phyloP scores from a whole-genome alignment of 106 monocot genomes.

The Chionographis japonica region DNA sequence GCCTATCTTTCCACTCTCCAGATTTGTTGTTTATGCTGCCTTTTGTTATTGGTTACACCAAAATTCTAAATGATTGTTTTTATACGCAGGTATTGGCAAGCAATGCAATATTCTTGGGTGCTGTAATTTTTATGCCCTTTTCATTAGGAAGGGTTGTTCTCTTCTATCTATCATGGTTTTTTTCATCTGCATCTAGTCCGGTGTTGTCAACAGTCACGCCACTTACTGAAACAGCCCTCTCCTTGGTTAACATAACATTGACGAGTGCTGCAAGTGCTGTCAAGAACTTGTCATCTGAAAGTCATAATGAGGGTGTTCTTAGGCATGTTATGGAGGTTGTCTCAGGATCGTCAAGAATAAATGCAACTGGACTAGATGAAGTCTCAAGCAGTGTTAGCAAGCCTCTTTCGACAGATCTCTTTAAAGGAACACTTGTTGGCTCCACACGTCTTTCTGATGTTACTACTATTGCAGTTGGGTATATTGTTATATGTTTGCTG shows the following conservation, averaged over 20 bases:
- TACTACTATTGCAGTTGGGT: conserved; percentile 87
- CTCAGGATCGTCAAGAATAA: conserved; percentile 48
- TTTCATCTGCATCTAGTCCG: conserved; percentile 68
- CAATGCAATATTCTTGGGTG: conserved; percentile 95
- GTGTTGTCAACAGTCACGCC: conserved; percentile 61
- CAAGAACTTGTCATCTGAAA: conserved; percentile 71
- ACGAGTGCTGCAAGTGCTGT: conserved; percentile 65
- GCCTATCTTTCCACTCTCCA: too few relatives aligned
- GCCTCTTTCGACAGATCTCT: conserved; percentile 19
- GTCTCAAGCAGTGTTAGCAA: conserved; percentile 22
- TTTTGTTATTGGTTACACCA: not conserved
- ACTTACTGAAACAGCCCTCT: conserved; percentile 60
- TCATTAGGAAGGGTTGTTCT: conserved; percentile 84
- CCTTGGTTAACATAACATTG: conserved; percentile 75
- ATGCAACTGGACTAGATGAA: conserved; percentile 38
- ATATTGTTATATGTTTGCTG: conserved; percentile 67
- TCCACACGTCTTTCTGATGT: conserved; percentile 86
- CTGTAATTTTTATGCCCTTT: conserved; percentile 88
- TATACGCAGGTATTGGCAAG: conserved; percentile 83
- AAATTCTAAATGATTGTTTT: conserved; percentile 2
- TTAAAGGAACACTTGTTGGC: conserved; percentile 34
- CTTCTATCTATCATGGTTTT: conserved; percentile 78
- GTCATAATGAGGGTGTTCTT: conserved; percentile 38
- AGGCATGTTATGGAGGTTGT: conserved; percentile 47
- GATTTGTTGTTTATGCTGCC: not conserved